Percentiles rank a stretch among this genome's conserved stretches.
Evolutionary conservation across 2,329 filamentous ascomycete species (phyloP).

Genomic region (Xylariaceae sp.): DNA sequence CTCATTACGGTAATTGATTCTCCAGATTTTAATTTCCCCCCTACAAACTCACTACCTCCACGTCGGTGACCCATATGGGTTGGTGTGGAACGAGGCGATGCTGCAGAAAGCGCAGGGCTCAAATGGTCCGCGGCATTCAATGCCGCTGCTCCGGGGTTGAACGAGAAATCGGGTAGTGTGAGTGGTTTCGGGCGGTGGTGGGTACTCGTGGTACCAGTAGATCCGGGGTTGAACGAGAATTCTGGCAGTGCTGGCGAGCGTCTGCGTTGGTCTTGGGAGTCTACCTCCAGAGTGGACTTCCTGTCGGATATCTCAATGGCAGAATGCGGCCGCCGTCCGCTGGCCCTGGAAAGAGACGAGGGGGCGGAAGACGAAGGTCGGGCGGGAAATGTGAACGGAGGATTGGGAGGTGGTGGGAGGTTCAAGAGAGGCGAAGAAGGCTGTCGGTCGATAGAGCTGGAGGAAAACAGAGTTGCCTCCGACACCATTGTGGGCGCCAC

Average conservation of each 20-base stretch:
- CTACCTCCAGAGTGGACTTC: conserved; percentile 19
- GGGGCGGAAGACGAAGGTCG: conserved; percentile 45
- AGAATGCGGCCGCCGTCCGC: conserved; percentile 50
- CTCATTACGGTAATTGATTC: conserved; percentile 60
- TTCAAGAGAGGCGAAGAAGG: conserved; percentile 34
- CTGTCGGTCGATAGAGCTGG: conserved; percentile 28
- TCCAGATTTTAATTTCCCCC: conserved; percentile 60
- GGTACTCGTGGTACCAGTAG: conserved; percentile 13
- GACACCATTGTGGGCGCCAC: conserved; percentile 29
- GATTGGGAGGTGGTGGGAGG: conserved; percentile 56
- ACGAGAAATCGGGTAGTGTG: conserved; percentile 44
- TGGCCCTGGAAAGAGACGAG: conserved; percentile 44
- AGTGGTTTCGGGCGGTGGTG: conserved; percentile 20
- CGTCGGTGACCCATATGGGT: conserved; percentile 72
- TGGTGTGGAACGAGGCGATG: conserved; percentile 46
- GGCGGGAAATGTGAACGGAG: conserved; percentile 61
- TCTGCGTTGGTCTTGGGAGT: conserved; percentile 11
- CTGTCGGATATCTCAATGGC: conserved; percentile 39
- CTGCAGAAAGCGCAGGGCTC: conserved; percentile 54
- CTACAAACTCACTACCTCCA: conserved; percentile 82
- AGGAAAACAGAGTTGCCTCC: conserved; percentile 19
- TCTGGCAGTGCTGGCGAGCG: conserved; percentile 29
- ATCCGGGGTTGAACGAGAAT: conserved; percentile 55
- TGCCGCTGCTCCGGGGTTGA: conserved; percentile 47
- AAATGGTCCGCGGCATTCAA: conserved; percentile 35